Percentiles rank a stretch among this genome's conserved stretches.
Conservation (phyloP, 2,329 filamentous ascomycete species). For the Phyllosticta citribraziliensis region DNA sequence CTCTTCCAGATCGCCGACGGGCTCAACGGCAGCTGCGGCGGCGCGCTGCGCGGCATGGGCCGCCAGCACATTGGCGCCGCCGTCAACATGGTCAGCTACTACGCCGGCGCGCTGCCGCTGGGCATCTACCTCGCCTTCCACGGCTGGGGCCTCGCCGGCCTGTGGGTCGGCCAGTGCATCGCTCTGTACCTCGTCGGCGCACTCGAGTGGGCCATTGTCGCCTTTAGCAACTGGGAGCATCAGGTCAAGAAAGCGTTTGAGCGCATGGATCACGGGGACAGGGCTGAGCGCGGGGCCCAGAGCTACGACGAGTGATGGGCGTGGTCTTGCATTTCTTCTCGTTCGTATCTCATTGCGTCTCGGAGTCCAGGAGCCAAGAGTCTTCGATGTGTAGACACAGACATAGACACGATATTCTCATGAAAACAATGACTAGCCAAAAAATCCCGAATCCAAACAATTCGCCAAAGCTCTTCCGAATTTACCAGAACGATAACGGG, state of each 20-base stretch:
- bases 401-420: no score
- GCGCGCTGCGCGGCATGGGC: conserved; percentile 73
- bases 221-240: conserved; percentile 63
- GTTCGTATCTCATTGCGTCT: background rate
- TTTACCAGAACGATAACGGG: no score
- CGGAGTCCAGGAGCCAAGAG: no score
- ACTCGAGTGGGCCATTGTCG: conserved; percentile 71
- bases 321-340: background rate
- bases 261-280: conserved; percentile 50
- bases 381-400: no score
- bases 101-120: conserved; percentile 68
- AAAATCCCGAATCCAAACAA: no score
- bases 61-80: conserved; percentile 74
- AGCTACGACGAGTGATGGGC: background rate
- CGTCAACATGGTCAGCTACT: conserved; percentile 77
- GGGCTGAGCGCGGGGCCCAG: conserved; percentile 28
- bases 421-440: no score
- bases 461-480: no score
- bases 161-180: conserved; percentile 75
- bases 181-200: conserved; percentile 65
- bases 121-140: conserved; percentile 80
- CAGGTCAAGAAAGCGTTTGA: conserved; percentile 63
- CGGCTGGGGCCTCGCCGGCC: conserved; percentile 68
- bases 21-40: conserved; percentile 75
- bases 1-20: conserved; percentile 87